These are phyloP conservation scores for Globisporangium abappressorium DNA, from an alignment of 352 stramenopile species.

Conservation along the genomic window DNA sequence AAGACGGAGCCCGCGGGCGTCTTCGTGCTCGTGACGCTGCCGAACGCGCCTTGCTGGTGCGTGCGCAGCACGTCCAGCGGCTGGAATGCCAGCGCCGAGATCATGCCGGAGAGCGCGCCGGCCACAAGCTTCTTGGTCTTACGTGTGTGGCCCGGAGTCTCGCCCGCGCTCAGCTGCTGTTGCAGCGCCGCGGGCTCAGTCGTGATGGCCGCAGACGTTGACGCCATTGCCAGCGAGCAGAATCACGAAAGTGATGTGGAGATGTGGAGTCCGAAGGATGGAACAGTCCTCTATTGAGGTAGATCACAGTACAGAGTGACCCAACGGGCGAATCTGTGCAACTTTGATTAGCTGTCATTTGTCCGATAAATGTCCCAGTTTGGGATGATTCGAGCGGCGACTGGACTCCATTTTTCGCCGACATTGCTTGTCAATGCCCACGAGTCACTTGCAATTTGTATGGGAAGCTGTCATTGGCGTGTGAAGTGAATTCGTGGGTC, in stretches of 20 bases:
- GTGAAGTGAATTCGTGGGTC: too few species aligned
- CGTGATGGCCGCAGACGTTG: conserved; percentile 3
- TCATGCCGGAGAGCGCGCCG: conserved; percentile 69
- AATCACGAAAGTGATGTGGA: not conserved
- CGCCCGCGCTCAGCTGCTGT: conserved; percentile 5
- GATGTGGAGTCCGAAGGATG: not conserved
- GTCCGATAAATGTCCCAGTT: too few species aligned
- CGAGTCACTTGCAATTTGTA: too few species aligned
- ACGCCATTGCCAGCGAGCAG: conserved; percentile 9
- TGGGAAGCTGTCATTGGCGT: too few species aligned
- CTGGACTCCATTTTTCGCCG: too few species aligned
- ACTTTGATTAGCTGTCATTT: too few species aligned
- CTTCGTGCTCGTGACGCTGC: conserved; percentile 10
- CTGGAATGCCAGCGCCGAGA: conserved; percentile 83
- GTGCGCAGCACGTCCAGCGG: conserved; percentile 83
- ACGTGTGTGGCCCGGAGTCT: conserved; percentile 19
- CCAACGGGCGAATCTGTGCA: too few species aligned
- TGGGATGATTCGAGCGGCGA: too few species aligned
- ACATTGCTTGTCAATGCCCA: too few species aligned
- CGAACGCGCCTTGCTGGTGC: conserved; percentile 81
- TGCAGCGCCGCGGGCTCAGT: conserved; percentile 5
- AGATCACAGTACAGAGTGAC: too few species aligned
- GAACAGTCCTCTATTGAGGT: not conserved
- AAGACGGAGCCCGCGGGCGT: not conserved
- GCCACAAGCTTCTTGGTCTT: conserved; percentile 76